Percentiles rank a stretch among this genome's conserved stretches.
Conservation (phyloP, 257 asterid genomes). For the Scutellaria baicalensis region DNA sequence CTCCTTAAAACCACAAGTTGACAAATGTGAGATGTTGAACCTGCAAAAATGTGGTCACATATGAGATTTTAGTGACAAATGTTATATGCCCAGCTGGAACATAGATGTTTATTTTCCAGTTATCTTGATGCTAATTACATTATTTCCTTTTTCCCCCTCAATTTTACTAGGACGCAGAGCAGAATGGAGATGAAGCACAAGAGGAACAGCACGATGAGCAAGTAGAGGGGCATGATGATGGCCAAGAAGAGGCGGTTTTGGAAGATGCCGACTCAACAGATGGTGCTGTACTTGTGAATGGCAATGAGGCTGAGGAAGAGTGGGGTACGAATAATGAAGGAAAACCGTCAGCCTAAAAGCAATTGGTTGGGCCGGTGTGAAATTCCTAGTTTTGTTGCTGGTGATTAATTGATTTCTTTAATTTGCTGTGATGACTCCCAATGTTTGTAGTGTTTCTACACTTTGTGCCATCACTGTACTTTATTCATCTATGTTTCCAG, state of each 20-base stretch:
- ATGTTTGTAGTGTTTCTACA: constrained; percentile 11
- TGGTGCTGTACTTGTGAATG: constrained; percentile 83
- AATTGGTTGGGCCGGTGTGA: constrained; percentile 84
- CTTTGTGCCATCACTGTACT: not conserved
- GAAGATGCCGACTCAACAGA: constrained; percentile 91
- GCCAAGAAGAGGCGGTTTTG: constrained; percentile 84
- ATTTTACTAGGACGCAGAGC: constrained; percentile 37
- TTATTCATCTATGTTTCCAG: constrained; percentile 1
- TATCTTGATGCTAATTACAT: not conserved
- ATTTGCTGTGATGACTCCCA: constrained; percentile 33
- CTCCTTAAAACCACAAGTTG: not conserved
- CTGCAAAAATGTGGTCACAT: not conserved
- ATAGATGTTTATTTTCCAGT: not conserved
- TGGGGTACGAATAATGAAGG: constrained; percentile 97
- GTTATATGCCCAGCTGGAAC: not conserved
- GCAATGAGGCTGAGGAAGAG: constrained; percentile 91
- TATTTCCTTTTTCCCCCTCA: not conserved
- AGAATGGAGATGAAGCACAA: constrained; percentile 56
- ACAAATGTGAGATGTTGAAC: not conserved
- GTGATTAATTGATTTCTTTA: constrained; percentile 79
- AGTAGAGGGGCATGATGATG: constrained; percentile 54
- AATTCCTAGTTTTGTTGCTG: constrained; percentile 74
- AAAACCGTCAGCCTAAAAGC: constrained; percentile 96
- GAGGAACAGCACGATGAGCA: constrained; percentile 41
- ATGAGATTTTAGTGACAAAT: not conserved